Base-by-base conservation (phyloP, 1,284 basidiomycete species). In the Bondarzewia mesenterica region DNA sequence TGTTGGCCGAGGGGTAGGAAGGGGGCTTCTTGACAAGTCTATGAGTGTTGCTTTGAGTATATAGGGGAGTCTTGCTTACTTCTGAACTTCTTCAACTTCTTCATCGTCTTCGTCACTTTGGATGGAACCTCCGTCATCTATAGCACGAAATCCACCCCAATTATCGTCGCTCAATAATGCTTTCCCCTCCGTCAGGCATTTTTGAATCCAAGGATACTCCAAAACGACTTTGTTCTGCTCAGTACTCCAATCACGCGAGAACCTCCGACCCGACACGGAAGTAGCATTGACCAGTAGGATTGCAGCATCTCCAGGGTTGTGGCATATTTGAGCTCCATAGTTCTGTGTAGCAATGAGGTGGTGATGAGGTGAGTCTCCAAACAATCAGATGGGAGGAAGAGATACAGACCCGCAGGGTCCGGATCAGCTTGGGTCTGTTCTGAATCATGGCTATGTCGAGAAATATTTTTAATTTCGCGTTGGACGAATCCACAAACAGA, bases 1-100 rank as follows among this genome's bases (percentile, higher is more conserved):
- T 18, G 78, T 80, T n/a, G 68, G 65, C 25, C 78, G 66, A n/a
- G 80, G 80, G 4, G 79, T 80, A 36, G 79, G 78, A 46, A 82
- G 58, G 2, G 44, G 20, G 20, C 18, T 18, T 45, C 32, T 45
- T 45, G 12, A 32, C 5, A 32, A n/a, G n/a, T 32, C 4, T 12
- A 32, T 32, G 29, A 32, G 16, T 35, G 7, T 18, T 12, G 5
- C 37, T 43, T 20, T 27, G 21, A 35, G 42, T 23, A 47, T 20
- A 18, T 25, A 27, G 21, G 41, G 37, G 5, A 8, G 18, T 36
- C 44, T n/a, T 27, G 36, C 46, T 27, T 38, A 40, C 46, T 47
- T 41, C 23, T 66, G 67, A 58, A 62, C 52, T 57, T 59, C 59
- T 39, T 71, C 66, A 36, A 65, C 61, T 49, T 65, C 63, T 50